Conservation (phyloP, 768 basidiomycete species). For the Collybiopsis confluens region DNA sequence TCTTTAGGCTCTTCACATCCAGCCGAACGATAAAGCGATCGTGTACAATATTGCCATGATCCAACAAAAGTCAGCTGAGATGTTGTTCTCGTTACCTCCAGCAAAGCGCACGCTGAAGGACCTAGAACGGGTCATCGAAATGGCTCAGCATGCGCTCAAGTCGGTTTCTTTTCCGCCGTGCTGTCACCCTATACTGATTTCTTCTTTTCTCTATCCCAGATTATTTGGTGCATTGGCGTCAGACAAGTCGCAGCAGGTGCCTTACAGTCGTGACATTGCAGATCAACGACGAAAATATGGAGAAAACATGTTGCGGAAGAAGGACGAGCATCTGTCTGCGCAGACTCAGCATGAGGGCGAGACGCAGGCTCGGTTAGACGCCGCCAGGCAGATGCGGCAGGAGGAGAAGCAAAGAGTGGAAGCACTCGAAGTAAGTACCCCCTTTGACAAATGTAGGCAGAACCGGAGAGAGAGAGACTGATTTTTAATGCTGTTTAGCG, state of each 20-base stretch:
- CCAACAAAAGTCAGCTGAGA: conserved; percentile 91
- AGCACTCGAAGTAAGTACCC: conserved; percentile 54
- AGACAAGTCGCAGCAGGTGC: conserved; percentile 63
- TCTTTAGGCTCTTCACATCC: conserved; percentile 72
- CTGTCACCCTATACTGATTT: neutral
- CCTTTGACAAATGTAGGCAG: too few species aligned
- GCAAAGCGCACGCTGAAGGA: conserved; percentile 80
- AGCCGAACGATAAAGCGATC: conserved; percentile 85
- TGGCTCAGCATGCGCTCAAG: conserved; percentile 86
- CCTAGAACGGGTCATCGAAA: conserved; percentile 70
- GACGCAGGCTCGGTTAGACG: conserved; percentile 65
- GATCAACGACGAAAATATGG: conserved; percentile 90
- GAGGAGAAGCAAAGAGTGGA: conserved; percentile 72
- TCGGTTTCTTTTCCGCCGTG: conserved; percentile 27
- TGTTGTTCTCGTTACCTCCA: conserved; percentile 70
- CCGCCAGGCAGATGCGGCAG: conserved; percentile 72
- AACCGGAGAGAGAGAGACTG: too few species aligned
- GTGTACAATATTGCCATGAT: conserved; percentile 98
- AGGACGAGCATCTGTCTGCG: conserved; percentile 70
- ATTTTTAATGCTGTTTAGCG: conserved; percentile 45
- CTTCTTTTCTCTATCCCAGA: conserved; percentile 35
- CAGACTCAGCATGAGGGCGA: conserved; percentile 75
- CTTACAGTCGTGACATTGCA: conserved; percentile 84
- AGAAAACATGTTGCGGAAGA: conserved; percentile 76
- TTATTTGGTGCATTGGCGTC: conserved; percentile 80